Percentiles rank a stretch among this genome's conserved stretches.
Conservation (phyloP, 1,139 yeast species). For the Magnusiomyces fungicola region DNA sequence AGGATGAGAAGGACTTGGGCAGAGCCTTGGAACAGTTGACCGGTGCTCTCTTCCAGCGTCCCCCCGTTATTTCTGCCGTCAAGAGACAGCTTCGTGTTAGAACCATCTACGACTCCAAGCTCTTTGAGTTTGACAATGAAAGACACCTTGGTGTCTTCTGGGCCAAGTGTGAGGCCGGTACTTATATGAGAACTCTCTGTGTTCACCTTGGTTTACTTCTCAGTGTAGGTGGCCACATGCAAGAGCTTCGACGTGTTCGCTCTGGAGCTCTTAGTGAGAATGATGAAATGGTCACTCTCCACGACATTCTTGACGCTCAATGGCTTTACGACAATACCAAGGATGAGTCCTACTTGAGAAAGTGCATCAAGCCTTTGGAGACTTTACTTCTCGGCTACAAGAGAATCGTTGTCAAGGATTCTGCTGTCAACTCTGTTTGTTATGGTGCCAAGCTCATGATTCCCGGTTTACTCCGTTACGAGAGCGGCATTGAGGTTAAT, state of each 20-base stretch:
- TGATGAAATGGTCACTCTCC: constrained; percentile 90
- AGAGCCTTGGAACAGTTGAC: constrained; percentile 89
- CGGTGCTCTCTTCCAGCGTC: constrained; percentile 98
- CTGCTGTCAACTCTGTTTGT: constrained; percentile 97
- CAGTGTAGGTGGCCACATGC: constrained; percentile 99
- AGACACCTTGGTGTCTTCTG: constrained; percentile 97
- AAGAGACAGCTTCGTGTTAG: constrained; percentile 98
- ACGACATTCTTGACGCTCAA: constrained; percentile 96
- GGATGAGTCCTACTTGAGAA: constrained; percentile 91
- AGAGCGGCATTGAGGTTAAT: constrained; percentile 93
- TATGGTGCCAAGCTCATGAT: constrained; percentile 99
- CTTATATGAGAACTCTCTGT: constrained; percentile 98
- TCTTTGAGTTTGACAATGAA: constrained; percentile 93
- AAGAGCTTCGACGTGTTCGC: constrained; percentile 97
- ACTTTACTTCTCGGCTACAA: constrained; percentile 89
- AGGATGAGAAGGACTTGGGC: constrained; percentile 84
- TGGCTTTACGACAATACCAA: constrained; percentile 96
- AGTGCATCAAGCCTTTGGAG: constrained; percentile 92
- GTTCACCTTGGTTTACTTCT: constrained; percentile 96
- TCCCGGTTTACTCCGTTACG: constrained; percentile 96
- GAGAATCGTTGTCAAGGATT: constrained; percentile 95
- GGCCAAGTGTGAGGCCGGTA: constrained; percentile 99
- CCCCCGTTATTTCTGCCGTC: constrained; percentile 97
- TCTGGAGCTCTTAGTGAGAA: constrained; percentile 91
- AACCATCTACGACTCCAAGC: constrained; percentile 92